Conservation (phyloP, 2,329 filamentous ascomycete genomes). For the Fusarium coffeatum region DNA sequence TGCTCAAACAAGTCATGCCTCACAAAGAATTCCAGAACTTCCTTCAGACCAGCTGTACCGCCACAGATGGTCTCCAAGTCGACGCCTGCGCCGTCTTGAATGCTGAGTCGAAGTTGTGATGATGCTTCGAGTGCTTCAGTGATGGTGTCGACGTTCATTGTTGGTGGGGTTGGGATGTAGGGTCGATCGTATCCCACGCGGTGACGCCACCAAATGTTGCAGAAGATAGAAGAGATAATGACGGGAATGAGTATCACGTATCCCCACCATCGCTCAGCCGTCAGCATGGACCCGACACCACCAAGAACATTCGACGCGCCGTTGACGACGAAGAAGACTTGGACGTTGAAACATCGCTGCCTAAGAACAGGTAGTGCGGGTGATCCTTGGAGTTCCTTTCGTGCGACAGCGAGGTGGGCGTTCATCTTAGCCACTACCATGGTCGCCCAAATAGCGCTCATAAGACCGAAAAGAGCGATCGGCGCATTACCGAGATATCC, state of each 20-base stretch:
- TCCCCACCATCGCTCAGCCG: slow-evolving; percentile 63
- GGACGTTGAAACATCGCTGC: slow-evolving; percentile 52
- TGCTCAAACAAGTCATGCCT: slow-evolving; percentile 37
- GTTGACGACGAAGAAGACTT: slow-evolving; percentile 58
- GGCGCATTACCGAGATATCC: slow-evolving; percentile 66
- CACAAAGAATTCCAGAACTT: slow-evolving; percentile 20
- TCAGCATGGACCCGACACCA: slow-evolving; percentile 62
- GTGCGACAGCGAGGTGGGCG: slow-evolving; percentile 50
- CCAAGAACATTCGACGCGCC: slow-evolving; percentile 60
- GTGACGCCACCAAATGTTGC: slow-evolving; percentile 62
- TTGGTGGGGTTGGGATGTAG: neutral
- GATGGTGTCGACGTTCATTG: slow-evolving; percentile 4
- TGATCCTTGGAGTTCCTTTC: slow-evolving; percentile 42
- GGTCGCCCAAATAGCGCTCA: slow-evolving; percentile 61
- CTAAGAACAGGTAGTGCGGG: slow-evolving; percentile 48
- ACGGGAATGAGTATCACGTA: slow-evolving; percentile 64
- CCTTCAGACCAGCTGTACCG: neutral
- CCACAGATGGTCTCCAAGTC: slow-evolving; percentile 11
- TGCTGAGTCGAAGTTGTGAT: slow-evolving; percentile 6
- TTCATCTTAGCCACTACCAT: slow-evolving; percentile 57
- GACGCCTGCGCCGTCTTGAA: slow-evolving; percentile 10
- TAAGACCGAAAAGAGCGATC: slow-evolving; percentile 60
- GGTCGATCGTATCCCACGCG: slow-evolving; percentile 57
- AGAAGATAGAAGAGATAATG: slow-evolving; percentile 58
- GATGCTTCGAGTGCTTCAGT: slow-evolving; percentile 23